Conservation (phyloP, 1,284 basidiomycete genomes). For the Moesziomyces sp. region DNA sequence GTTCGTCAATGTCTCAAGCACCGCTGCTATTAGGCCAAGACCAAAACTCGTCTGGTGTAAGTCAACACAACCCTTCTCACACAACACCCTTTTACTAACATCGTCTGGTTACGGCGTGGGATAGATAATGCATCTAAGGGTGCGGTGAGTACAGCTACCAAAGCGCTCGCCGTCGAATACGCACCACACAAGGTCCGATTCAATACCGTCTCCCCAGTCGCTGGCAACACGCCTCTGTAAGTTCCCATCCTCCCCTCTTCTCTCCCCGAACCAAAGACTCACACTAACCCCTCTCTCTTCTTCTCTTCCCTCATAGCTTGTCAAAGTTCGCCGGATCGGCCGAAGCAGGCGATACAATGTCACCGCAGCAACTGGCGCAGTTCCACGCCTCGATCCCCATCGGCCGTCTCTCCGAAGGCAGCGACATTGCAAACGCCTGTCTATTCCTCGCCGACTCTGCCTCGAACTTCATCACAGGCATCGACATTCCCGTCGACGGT, state of each 20-base stretch:
- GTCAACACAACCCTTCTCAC: neutral
- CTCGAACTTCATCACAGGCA: constrained; percentile 34
- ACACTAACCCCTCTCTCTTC: neutral
- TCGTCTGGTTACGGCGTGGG: too few relatives aligned
- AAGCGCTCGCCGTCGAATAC: constrained; percentile 47
- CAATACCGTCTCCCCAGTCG: constrained; percentile 43
- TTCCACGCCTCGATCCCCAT: constrained; percentile 43
- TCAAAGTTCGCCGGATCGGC: constrained; percentile 32
- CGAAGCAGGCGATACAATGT: constrained; percentile 31
- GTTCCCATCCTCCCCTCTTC: neutral
- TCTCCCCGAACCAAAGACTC: too few relatives aligned
- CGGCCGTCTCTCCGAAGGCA: constrained; percentile 23
- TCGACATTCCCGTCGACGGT: constrained; percentile 46
- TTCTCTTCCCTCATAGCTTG: constrained; percentile 1
- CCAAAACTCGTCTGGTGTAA: constrained; percentile 48
- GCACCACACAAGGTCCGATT: constrained; percentile 35
- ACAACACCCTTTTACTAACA: too few relatives aligned
- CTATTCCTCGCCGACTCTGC: constrained; percentile 43
- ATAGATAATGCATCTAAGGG: constrained; percentile 46
- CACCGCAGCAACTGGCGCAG: constrained; percentile 4
- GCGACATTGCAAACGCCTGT: constrained; percentile 46
- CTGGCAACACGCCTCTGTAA: constrained; percentile 54
- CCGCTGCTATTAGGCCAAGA: constrained; percentile 40
- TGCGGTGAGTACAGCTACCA: constrained; percentile 40
- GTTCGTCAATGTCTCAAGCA: constrained; percentile 31